phyloP scores from a whole-genome alignment of 495 filamentous ascomycete genomes.

The Umbilicaria muhlenbergii region DNA sequence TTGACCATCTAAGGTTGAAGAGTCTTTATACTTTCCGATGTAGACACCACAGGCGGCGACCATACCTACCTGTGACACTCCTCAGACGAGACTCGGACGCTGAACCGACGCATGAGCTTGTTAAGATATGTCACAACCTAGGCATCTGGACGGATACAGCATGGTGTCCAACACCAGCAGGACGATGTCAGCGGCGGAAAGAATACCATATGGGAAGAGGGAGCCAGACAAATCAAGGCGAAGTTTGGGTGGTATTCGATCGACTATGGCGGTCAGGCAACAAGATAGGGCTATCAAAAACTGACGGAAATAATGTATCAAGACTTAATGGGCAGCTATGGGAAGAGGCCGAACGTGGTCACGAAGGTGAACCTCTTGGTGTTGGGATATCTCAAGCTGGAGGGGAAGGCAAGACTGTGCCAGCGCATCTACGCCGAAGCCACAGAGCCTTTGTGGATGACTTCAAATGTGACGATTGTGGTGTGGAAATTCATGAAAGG shows the following conservation, averaged over 20 bases:
- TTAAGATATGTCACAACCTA: conserved; percentile 43
- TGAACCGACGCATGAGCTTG: conserved; percentile 45
- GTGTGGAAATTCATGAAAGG: conserved; percentile 34
- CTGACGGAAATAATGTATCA: conserved; percentile 8
- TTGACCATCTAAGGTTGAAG: conserved; percentile 35
- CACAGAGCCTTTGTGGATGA: conserved; percentile 36
- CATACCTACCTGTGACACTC: conserved; percentile 40
- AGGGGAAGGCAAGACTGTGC: conserved; percentile 38
- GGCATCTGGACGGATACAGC: conserved; percentile 50
- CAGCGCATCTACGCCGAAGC: conserved; percentile 38
- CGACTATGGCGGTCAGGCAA: conserved; percentile 45
- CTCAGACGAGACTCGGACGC: conserved; percentile 43
- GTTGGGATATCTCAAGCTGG: conserved; percentile 23
- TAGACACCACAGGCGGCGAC: conserved; percentile 42
- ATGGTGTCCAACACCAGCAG: conserved; percentile 46
- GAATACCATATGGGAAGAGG: conserved; percentile 41
- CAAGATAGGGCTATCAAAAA: conserved; percentile 32
- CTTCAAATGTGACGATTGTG: conserved; percentile 38
- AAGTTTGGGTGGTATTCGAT: conserved; percentile 52
- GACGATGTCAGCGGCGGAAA: conserved; percentile 37
- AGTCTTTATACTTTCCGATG: conserved; percentile 47
- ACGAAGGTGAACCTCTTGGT: conserved; percentile 39
- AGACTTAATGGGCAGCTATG: conserved; percentile 34
- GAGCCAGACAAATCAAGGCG: conserved; percentile 29
- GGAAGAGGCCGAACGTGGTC: conserved; percentile 40